phyloP scores from a whole-genome alignment of 106 monocot genomes.

The Platanthera guangdongensis region DNA sequence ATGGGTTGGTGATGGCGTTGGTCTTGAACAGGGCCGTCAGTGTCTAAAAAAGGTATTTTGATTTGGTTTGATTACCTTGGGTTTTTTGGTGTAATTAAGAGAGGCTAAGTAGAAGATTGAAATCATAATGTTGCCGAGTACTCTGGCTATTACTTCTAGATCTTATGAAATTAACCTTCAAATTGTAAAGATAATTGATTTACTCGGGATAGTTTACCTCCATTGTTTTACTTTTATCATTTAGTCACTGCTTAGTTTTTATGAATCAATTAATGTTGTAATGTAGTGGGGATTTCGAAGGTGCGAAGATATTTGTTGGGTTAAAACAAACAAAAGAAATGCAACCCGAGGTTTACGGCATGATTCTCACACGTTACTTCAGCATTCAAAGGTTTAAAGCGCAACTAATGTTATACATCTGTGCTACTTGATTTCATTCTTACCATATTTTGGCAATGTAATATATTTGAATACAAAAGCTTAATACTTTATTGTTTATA shows the following conservation, averaged over 20 bases:
- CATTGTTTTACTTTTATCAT: not conserved
- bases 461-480: not conserved
- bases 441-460: not conserved
- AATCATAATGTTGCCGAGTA: not conserved
- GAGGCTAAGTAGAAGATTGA: not conserved
- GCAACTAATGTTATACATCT: not conserved
- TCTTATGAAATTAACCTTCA: not conserved
- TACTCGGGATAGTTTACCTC: not conserved
- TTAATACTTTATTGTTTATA: not conserved
- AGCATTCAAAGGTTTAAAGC: constrained; percentile 83
- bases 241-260: not conserved
- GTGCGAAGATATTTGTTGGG: constrained; percentile 99
- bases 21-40: constrained; percentile 88
- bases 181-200: not conserved
- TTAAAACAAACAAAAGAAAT: constrained; percentile 94
- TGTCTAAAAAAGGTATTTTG: constrained; percentile 84
- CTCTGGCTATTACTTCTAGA: not conserved
- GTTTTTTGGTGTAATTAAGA: not conserved
- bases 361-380: constrained; percentile 92
- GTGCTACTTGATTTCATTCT: not conserved
- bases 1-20: constrained; percentile 98
- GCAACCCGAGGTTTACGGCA: constrained; percentile 76
- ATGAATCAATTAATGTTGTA: not conserved
- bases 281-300: constrained; percentile 95
- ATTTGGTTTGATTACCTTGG: not conserved